Evolutionary conservation across 2,329 filamentous ascomycete species (phyloP).

Genomic region (Fusarium robinianum): DNA sequence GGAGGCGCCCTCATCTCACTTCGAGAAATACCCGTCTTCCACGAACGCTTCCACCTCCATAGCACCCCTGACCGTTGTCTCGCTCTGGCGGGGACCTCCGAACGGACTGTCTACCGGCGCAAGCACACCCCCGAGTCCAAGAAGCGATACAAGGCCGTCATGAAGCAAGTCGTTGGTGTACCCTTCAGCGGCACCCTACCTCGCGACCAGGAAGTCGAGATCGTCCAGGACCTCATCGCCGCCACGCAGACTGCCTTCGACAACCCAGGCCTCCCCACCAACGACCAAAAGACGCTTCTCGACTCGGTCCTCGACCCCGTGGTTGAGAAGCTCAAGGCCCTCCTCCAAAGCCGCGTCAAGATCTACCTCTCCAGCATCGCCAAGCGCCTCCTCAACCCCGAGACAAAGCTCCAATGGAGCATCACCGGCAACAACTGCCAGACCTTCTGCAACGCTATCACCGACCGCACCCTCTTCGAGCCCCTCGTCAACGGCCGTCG

Average conservation of each 20-base stretch:
- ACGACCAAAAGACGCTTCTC: slow-evolving; percentile 16
- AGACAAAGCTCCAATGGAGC: slow-evolving; percentile 39
- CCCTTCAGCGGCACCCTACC: slow-evolving; percentile 41
- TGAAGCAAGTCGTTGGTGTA: slow-evolving; percentile 48
- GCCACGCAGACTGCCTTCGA: slow-evolving; percentile 32
- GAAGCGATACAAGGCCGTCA: slow-evolving; percentile 44
- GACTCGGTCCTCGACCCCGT: slow-evolving; percentile 20
- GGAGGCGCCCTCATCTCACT: slow-evolving; percentile 36
- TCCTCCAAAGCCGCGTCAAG: slow-evolving; percentile 32
- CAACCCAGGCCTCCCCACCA: slow-evolving; percentile 21
- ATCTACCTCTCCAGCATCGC: slow-evolving; percentile 41
- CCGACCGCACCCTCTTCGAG: slow-evolving; percentile 40
- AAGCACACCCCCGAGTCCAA: slow-evolving; percentile 8
- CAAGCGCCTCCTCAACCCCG: slow-evolving; percentile 35
- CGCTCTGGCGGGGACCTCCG: slow-evolving; percentile 19
- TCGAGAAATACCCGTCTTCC: slow-evolving; percentile 26
- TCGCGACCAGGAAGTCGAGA: slow-evolving; percentile 31
- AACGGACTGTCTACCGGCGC: slow-evolving; percentile 19
- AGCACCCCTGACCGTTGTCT: slow-evolving; percentile 20
- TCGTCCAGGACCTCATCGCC: slow-evolving; percentile 36
- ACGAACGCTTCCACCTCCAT: slow-evolving; percentile 30
- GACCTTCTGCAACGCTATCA: slow-evolving; percentile 44
- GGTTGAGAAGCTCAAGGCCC: slow-evolving; percentile 27
- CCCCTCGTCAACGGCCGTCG: slow-evolving; percentile 24
- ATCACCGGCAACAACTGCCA: slow-evolving; percentile 44